Evolutionary conservation across 2,329 filamentous ascomycete species (phyloP), one percentile per base, ranked within the genome.

Genomic region (Chaetomiaceae sp.): DNA sequence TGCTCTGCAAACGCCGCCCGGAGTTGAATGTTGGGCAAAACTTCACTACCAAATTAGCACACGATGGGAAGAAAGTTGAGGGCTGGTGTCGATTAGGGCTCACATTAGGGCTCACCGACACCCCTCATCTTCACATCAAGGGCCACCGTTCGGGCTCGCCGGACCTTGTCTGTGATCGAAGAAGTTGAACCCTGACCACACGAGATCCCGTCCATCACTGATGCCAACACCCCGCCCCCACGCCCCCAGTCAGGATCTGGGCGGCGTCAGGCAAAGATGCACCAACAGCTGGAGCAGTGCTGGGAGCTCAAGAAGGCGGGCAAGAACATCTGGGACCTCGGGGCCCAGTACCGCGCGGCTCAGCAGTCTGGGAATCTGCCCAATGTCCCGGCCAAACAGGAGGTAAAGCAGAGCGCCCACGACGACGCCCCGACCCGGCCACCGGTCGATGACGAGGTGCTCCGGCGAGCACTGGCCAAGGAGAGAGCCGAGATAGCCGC

Each of bases 261-360:
- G 14, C 5, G n/a, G 9, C 6, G 21, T 5, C 35, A 10, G 33
- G 27, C 30, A 13, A 17, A 21, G 17, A 47, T 51, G 49, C 44
- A 47, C 19, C 23, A 27, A 6, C 8, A 23, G 10, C 44, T 51
- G 3, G 49, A 51, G 13, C 49, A 47, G 14, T 12, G 5, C 9
- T 34, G 39, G 37, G 49, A 51, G 21, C 23, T 51, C 8, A 43
- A 25, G 14, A 39, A 17, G 5, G 38, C 13, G 2, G 49, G 49
- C 1, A 51, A 51, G 39, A 21, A 14, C 14, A 17, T 43, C 5
- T 27, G 19, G 5, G 31, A 47, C 19, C 21, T 51, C 7, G 38
- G 37, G 0, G 21, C n/a, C 13, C 38, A 35, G 39, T 51, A 51
- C 27, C 37, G 33, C 17, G 38, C 23, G 13, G 12, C n/a, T 16